Conservation (phyloP, 768 basidiomycete species). For the Kondoa subrosea region DNA sequence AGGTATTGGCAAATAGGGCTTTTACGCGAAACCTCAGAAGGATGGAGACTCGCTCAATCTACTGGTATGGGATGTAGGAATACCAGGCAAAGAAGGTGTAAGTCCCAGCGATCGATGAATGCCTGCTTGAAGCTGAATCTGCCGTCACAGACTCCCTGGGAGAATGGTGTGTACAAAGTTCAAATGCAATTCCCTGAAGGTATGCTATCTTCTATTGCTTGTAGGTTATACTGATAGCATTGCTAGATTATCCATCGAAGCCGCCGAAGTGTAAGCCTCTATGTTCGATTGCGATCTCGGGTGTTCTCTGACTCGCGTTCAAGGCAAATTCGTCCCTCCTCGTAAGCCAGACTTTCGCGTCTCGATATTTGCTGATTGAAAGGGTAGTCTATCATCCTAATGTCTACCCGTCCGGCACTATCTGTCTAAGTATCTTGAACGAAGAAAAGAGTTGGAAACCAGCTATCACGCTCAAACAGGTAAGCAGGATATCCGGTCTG, state of each 20-base stretch:
- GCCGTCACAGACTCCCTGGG: conserved; percentile 78
- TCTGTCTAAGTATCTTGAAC: conserved; percentile 90
- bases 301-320: too few relatives aligned
- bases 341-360: conserved; percentile 13
- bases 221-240: conserved; percentile 18
- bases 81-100: conserved; percentile 79
- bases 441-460: conserved; percentile 99
- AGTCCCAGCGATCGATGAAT: conserved; percentile 31
- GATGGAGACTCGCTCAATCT: conserved; percentile 83
- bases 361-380: neutral
- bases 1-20: conserved; percentile 46
- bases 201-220: conserved; percentile 34
- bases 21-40: conserved; percentile 88
- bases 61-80: conserved; percentile 97
- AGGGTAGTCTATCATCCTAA: conserved; percentile 71
- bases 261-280: conserved; percentile 65
- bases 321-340: conserved; percentile 91
- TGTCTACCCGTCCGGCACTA: conserved; percentile 96
- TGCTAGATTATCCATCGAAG: conserved; percentile 77
- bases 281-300: neutral
- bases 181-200: conserved; percentile 94
- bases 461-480: conserved; percentile 97
- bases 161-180: conserved; percentile 85
- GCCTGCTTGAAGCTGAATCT: neutral
- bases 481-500: conserved; percentile 31